Conservation (phyloP, 345 rosid genomes). For the Hibiscus tridactylites region DNA sequence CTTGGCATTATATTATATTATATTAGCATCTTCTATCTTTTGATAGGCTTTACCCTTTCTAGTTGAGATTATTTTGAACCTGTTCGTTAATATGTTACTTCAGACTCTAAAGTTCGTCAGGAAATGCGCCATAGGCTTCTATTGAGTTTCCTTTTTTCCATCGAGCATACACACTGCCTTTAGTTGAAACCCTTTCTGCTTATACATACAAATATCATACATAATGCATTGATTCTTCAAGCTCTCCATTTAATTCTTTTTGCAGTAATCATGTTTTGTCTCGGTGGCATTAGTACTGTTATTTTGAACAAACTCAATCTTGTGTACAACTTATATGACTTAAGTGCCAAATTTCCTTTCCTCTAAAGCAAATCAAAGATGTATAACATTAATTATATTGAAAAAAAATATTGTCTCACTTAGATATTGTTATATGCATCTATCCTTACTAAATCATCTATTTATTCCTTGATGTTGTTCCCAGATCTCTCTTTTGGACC, state of each 20-base stretch:
- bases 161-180: neutral
- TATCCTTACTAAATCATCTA: slow-evolving; percentile 9
- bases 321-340: neutral
- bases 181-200: neutral
- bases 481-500: slow-evolving; percentile 42
- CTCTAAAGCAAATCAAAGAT: neutral
- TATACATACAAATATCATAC: neutral
- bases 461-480: neutral
- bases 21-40: neutral
- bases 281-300: neutral
- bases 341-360: neutral
- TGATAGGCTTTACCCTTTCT: neutral
- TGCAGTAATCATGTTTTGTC: neutral
- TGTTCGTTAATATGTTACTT: neutral
- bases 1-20: neutral
- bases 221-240: neutral
- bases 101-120: neutral
- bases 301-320: neutral
- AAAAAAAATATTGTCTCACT: neutral
- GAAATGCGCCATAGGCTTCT: neutral
- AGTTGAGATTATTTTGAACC: neutral
- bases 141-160: neutral
- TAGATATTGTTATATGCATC: neutral
- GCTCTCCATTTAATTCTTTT: neutral
- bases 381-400: neutral